Conservation (phyloP, 768 basidiomycete genomes). For the Pleurotus ostreatus region DNA sequence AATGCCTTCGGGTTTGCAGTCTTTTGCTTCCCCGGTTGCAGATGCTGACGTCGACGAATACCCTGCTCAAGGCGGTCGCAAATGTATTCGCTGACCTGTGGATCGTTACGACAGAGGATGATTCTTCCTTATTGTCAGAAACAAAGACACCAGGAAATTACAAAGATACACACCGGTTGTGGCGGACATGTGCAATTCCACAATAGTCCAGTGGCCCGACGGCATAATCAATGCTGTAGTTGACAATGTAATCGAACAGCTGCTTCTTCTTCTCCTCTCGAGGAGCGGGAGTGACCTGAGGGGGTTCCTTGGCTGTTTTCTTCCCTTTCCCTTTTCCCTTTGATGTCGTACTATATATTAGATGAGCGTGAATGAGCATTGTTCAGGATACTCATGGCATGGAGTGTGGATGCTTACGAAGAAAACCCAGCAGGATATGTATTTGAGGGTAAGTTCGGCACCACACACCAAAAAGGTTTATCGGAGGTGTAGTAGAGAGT, state of each 20-base stretch:
- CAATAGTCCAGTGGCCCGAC: conserved; percentile 10
- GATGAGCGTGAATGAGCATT: background rate
- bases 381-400: background rate
- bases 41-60: background rate
- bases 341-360: background rate
- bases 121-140: background rate
- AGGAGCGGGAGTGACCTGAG: background rate
- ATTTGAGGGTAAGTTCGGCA: conserved; percentile 2
- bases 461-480: background rate
- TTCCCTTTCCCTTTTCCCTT: background rate
- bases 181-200: conserved; percentile 2
- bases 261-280: background rate
- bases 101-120: conserved; percentile 1
- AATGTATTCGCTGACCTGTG: background rate
- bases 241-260: conserved; percentile 3
- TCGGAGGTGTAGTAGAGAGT: background rate
- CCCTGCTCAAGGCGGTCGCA: background rate
- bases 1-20: background rate
- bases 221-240: conserved; percentile 4
- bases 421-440: background rate
- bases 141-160: background rate
- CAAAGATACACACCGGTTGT: background rate
- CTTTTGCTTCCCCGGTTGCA: conserved; percentile 1
- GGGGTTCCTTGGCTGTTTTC: background rate
- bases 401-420: background rate